phyloP scores from a whole-genome alignment of 805 yeast genomes.

The Teunomyces gatunensis region DNA sequence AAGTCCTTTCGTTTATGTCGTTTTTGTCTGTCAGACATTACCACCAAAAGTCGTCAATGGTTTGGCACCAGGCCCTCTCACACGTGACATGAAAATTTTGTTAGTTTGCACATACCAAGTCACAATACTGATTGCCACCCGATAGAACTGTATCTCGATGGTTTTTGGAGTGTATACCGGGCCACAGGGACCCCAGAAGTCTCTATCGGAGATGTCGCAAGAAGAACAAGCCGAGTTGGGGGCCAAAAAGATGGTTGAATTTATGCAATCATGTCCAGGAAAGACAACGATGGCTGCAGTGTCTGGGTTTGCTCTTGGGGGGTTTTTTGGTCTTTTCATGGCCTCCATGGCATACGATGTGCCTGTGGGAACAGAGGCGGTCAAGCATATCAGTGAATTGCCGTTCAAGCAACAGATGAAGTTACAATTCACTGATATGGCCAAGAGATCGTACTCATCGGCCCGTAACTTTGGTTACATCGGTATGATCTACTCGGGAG shows the following conservation, averaged over 20 bases:
- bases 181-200: slow-evolving; percentile 39
- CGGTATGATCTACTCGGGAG: slow-evolving; percentile 88
- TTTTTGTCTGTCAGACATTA: too few species aligned
- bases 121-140: background rate
- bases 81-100: slow-evolving; percentile 3
- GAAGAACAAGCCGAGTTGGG: slow-evolving; percentile 94
- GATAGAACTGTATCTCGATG: background rate
- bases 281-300: slow-evolving; percentile 90
- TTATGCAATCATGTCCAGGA: slow-evolving; percentile 94
- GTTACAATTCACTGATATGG: slow-evolving; percentile 89
- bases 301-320: slow-evolving; percentile 92
- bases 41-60: too few species aligned
- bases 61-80: too few species aligned
- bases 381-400: slow-evolving; percentile 67
- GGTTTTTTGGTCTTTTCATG: slow-evolving; percentile 94
- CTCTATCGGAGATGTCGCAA: slow-evolving; percentile 70
- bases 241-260: slow-evolving; percentile 75
- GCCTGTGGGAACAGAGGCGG: slow-evolving; percentile 59
- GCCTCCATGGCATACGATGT: slow-evolving; percentile 84
- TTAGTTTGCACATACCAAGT: background rate
- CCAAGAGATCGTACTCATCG: slow-evolving; percentile 76
- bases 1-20: too few species aligned
- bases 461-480: slow-evolving; percentile 94
- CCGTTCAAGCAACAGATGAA: slow-evolving; percentile 94
- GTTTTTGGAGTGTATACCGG: slow-evolving; percentile 41